Evolutionary conservation across 345 rosid genomes (phyloP).

Genomic region (Gossypium mustelinum): DNA sequence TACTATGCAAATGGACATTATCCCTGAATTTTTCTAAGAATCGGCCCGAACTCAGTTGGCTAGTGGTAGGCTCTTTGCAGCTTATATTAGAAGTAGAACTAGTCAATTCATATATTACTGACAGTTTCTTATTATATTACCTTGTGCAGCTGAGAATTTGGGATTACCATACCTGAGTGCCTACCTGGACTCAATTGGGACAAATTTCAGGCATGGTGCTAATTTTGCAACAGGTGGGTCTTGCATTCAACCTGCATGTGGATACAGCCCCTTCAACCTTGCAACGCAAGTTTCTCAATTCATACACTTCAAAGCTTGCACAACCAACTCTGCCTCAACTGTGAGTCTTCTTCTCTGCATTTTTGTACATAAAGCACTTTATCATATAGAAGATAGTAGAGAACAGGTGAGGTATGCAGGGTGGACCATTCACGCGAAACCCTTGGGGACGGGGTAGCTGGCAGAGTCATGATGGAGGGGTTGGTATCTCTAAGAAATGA

Average conservation of each 20-base stretch:
- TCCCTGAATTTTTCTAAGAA: too few species aligned
- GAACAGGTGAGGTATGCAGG: too few species aligned
- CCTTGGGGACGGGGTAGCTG: too few species aligned
- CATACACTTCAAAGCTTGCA: constrained; percentile 50
- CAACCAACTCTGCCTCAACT: constrained; percentile 21
- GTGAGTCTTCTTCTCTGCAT: not conserved
- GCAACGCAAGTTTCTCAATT: constrained; percentile 53
- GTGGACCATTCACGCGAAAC: too few species aligned
- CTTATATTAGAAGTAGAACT: not conserved
- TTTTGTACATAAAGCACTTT: not conserved
- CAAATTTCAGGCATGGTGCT: constrained; percentile 60
- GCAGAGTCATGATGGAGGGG: not conserved
- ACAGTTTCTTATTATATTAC: not conserved
- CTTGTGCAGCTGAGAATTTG: constrained; percentile 50
- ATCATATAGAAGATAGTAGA: not conserved
- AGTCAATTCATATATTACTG: not conserved
- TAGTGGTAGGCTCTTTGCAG: not conserved
- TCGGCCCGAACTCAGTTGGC: not conserved
- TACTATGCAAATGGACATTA: not conserved
- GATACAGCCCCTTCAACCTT: constrained; percentile 53
- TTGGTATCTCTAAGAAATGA: not conserved
- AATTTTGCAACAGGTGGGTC: constrained; percentile 74
- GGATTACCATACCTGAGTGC: constrained; percentile 54
- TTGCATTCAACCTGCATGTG: constrained; percentile 46
- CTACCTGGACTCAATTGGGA: constrained; percentile 57